Conservation (phyloP, 352 stramenopile species). For the Phytophthora palmivora region DNA sequence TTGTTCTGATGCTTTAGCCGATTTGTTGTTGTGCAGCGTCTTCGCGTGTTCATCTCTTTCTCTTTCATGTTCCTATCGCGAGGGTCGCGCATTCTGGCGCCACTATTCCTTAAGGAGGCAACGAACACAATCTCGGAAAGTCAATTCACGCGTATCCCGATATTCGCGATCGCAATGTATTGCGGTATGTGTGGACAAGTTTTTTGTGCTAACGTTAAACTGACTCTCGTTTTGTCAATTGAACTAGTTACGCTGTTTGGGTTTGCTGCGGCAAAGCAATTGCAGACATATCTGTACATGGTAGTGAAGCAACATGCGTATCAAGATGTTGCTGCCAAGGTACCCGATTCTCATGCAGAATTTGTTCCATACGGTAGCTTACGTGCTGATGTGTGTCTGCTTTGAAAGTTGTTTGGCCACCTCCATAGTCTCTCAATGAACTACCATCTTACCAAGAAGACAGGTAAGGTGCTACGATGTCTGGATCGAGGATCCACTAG, state of each 20-base stretch:
- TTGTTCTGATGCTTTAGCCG: neutral
- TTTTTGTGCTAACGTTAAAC: slow-evolving; percentile 1
- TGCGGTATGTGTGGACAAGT: slow-evolving; percentile 43
- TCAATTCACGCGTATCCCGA: slow-evolving; percentile 46
- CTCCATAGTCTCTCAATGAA: slow-evolving; percentile 96
- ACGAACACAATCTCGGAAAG: slow-evolving; percentile 62
- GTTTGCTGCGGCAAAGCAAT: slow-evolving; percentile 92
- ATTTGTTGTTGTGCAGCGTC: slow-evolving; percentile 36
- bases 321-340: slow-evolving; percentile 93
- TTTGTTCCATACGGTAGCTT: neutral
- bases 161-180: slow-evolving; percentile 63
- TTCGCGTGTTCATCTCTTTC: slow-evolving; percentile 71
- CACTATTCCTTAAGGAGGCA: slow-evolving; percentile 76
- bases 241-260: slow-evolving; percentile 57
- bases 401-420: slow-evolving; percentile 89
- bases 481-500: slow-evolving; percentile 88
- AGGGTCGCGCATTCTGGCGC: slow-evolving; percentile 69
- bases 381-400: neutral
- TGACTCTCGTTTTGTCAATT: neutral
- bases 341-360: slow-evolving; percentile 19
- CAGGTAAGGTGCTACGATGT: slow-evolving; percentile 94
- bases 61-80: slow-evolving; percentile 75
- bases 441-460: slow-evolving; percentile 97
- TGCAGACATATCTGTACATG: slow-evolving; percentile 93
- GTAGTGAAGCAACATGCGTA: slow-evolving; percentile 97